These are phyloP conservation scores for Nematocida ironsii DNA, from an alignment of 371 early-diverging fungal genomes.

Conservation along the genomic window DNA sequence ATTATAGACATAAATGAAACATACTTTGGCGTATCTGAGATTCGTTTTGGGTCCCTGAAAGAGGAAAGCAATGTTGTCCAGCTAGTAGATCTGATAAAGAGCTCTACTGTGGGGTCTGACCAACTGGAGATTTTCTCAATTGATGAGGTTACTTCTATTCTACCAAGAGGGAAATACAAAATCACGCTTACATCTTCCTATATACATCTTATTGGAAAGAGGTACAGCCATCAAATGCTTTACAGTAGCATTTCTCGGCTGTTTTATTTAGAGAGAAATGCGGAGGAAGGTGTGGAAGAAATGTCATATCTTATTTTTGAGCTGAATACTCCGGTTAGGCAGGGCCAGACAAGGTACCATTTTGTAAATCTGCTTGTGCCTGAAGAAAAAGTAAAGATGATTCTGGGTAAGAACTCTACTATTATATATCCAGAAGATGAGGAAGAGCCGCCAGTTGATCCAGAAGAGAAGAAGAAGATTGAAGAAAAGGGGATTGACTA, in stretches of 20 bases:
- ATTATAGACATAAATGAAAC: conserved; percentile 60
- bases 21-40: conserved; percentile 60
- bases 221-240: conserved; percentile 69
- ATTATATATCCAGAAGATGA: conserved; percentile 48
- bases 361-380: conserved; percentile 86
- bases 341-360: conserved; percentile 95
- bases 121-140: conserved; percentile 64
- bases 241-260: conserved; percentile 61
- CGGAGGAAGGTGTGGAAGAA: conserved; percentile 56
- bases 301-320: conserved; percentile 76
- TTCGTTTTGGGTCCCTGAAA: conserved; percentile 46
- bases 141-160: conserved; percentile 57
- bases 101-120: conserved; percentile 28
- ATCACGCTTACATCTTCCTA: conserved; percentile 62
- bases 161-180: conserved; percentile 69
- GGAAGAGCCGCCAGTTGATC: conserved; percentile 67
- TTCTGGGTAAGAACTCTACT: conserved; percentile 34
- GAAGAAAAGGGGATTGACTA: conserved; percentile 76
- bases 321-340: conserved; percentile 88
- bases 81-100: conserved; percentile 56
- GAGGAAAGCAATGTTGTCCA: conserved; percentile 52
- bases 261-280: conserved; percentile 60
- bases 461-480: conserved; percentile 43
- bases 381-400: conserved; percentile 24
- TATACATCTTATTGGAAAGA: conserved; percentile 66